phyloP scores from a whole-genome alignment of 139 green algal species.

The Auxenochlorella pyrenoidosa region DNA sequence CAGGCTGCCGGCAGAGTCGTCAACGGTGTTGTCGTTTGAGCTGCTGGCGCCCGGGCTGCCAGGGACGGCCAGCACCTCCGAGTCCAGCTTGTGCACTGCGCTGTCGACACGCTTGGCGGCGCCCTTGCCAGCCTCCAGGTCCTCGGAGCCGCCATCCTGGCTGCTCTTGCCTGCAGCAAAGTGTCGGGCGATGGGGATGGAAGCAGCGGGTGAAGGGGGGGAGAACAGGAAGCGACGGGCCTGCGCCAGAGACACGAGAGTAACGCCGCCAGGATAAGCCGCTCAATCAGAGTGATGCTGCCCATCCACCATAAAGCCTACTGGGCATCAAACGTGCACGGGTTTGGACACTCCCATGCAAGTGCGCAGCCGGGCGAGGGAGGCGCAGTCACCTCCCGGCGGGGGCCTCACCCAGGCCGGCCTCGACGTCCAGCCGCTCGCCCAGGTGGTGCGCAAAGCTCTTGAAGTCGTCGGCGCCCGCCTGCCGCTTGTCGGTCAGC shows the following conservation, averaged over 20 bases:
- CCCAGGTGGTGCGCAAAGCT: background rate
- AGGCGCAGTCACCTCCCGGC: too few relatives aligned
- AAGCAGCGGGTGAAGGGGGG: background rate
- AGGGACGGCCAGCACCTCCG: background rate
- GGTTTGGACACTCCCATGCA: too few relatives aligned
- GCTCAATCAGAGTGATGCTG: too few relatives aligned
- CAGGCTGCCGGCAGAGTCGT: background rate
- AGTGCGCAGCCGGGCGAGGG: too few relatives aligned
- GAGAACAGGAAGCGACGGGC: too few relatives aligned
- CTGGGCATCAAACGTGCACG: too few relatives aligned
- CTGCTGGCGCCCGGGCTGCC: background rate
- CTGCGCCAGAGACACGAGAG: too few relatives aligned
- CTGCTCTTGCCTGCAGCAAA: background rate
- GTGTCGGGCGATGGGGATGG: background rate
- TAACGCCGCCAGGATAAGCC: too few relatives aligned
- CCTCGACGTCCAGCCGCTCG: background rate
- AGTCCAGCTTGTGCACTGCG: background rate
- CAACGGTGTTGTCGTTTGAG: background rate
- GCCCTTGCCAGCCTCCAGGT: background rate
- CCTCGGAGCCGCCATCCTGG: background rate
- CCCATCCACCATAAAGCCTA: too few relatives aligned
- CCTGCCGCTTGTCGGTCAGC: conserved; percentile 39
- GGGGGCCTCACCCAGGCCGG: background rate
- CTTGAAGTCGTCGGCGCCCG: background rate
- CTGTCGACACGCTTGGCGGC: background rate